Conservation (phyloP, 768 basidiomycete species). For the Tulasnella sp. region DNA sequence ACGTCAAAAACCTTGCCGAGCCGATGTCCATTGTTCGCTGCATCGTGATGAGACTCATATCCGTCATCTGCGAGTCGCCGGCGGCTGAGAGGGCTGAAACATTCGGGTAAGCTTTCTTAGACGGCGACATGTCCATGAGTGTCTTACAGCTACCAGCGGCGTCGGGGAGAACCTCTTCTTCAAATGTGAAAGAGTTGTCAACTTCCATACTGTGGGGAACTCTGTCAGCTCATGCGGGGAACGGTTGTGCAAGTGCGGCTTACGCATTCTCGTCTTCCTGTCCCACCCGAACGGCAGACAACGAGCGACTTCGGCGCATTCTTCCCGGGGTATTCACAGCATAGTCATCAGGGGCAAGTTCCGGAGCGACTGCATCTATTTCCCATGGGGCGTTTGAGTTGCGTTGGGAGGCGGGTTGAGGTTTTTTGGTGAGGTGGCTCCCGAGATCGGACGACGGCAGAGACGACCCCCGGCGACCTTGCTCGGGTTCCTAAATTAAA, state of each 20-base stretch:
- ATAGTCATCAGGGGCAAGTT: not conserved
- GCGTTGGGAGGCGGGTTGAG: conserved; percentile 21
- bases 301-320: not conserved
- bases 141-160: not conserved
- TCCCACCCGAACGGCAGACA: not conserved
- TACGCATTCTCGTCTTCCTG: not conserved
- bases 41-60: conserved; percentile 28
- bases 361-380: not conserved
- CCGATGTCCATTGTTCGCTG: conserved; percentile 20
- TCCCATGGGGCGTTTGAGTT: not conserved
- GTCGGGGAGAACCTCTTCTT: not conserved
- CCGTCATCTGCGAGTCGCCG: conserved; percentile 23
- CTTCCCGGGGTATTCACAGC: not conserved
- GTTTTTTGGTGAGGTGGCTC: conserved; percentile 49
- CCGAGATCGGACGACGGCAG: conserved; percentile 57
- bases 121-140: not conserved
- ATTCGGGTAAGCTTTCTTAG: not conserved
- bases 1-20: conserved; percentile 10
- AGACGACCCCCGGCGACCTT: conserved; percentile 70
- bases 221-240: not conserved
- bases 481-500: conserved; percentile 71
- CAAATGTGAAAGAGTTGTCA: not conserved
- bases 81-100: not conserved
- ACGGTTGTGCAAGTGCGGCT: not conserved
- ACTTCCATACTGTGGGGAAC: not conserved